Base-by-base conservation (phyloP, 2,329 filamentous ascomycete genomes). In the Colletotrichum tabaci region DNA sequence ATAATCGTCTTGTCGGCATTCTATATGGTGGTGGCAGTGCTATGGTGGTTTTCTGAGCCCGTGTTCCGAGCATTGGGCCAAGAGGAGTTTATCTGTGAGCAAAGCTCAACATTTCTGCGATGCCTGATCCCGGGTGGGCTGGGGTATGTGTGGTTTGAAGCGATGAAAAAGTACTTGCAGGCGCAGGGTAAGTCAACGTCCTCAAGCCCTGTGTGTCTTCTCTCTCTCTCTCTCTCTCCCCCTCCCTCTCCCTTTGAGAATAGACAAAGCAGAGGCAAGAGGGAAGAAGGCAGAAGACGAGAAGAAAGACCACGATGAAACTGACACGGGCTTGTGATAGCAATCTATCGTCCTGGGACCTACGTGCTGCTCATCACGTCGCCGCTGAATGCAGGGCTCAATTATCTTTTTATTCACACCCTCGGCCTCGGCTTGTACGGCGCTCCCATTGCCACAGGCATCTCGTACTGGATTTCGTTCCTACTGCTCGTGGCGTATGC, bases 391-490 rank as follows among this genome's bases (percentile, higher is more conserved):
- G 92, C 91, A 0, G 84, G 93, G 30, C 86, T 98, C 80, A 96
- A 97, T 80, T 97, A 89, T 75, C 81, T 95, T 38, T 93, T 96
- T 80, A 89, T 96, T 74, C 92, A 97, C 78, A 90, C 86, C 0
- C 86, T 95, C 67, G 83, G 87, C 0, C 82, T 96, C 46, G 94
- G 93, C 1, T 87, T 97, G 0, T 87, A 95, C 52, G 94, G 94
- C 10, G 94, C 94, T 0, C 94, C 94, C 0, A 80, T 97, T 9
- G 94, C 94, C 3, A 96, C 94, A 0, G 93, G 94, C 2, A 91
- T 97, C 66, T 92, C 92, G 1, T 97, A 97, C 84, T 97, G 94
- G 94, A 82, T 91, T 0, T 96, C 93, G 0, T 97, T 97, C 80
- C 78, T 92, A 3, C 87, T 96, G 0, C 87, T 97, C 0, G 87